A percentile compares a stretch with the other conserved stretches of the same genome.
Conservation (phyloP, 495 filamentous ascomycete genomes). For the Penicillium diatomitis region DNA sequence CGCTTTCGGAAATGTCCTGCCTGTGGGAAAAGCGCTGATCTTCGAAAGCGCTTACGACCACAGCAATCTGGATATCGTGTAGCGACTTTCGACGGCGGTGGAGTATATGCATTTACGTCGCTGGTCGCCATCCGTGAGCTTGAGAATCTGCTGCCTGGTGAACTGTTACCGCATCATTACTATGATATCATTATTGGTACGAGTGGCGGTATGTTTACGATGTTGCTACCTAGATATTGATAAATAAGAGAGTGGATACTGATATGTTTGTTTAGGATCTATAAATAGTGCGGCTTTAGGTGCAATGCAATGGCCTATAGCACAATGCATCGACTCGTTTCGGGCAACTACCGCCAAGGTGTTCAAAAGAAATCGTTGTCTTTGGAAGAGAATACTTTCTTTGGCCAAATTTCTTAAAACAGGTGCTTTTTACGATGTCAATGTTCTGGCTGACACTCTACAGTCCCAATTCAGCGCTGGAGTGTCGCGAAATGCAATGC, state of each 20-base stretch:
- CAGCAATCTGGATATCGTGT: conserved; percentile 1
- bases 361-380: not conserved
- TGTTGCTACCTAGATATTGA: not conserved
- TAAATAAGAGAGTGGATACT: no score
- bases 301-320: not conserved
- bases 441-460: not conserved
- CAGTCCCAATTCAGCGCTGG: not conserved
- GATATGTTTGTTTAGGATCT: not conserved
- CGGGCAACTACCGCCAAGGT: not conserved
- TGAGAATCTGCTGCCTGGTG: not conserved
- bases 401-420: no score
- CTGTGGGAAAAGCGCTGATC: not conserved
- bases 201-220: not conserved
- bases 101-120: not conserved
- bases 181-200: not conserved
- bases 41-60: not conserved
- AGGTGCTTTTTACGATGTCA: not conserved
- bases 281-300: not conserved
- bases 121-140: not conserved
- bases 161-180: not conserved
- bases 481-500: not conserved
- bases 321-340: not conserved
- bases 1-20: not conserved
- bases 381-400: no score
- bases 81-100: conserved; percentile 1